Evolutionary conservation across 1,284 basidiomycete genomes (phyloP).

Genomic region (Melampsora larici-populina): DNA sequence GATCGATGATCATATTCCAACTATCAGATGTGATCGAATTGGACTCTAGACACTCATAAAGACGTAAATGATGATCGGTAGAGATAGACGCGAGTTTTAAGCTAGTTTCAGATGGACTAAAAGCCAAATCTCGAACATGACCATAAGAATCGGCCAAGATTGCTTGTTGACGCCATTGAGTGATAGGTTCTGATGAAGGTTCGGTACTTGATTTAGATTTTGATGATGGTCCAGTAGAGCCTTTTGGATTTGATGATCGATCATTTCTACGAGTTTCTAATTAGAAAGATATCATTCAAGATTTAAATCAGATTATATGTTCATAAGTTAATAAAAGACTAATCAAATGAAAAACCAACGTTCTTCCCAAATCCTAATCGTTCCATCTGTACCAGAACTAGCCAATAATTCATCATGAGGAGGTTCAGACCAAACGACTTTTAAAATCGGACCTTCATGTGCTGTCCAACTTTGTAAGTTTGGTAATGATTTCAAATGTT

Average conservation of each 20-base stretch:
- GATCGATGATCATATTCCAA: constrained; percentile 75
- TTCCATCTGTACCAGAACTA: constrained; percentile 25
- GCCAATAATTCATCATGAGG: constrained; percentile 36
- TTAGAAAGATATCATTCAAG: not conserved
- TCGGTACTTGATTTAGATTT: not conserved
- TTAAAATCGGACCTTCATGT: constrained; percentile 36
- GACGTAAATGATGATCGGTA: constrained; percentile 75
- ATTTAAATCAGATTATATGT: not conserved
- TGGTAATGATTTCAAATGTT: not conserved
- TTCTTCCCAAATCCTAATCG: constrained; percentile 39
- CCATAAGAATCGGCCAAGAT: constrained; percentile 76
- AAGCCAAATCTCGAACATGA: constrained; percentile 76
- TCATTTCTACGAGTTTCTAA: constrained; percentile 1
- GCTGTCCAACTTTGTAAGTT: constrained; percentile 32
- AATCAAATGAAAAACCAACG: not conserved
- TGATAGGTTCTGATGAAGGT: not conserved
- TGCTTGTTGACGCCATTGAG: constrained; percentile 65
- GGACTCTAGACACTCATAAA: constrained; percentile 86
- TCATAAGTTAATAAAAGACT: not conserved
- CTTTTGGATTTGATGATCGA: not conserved
- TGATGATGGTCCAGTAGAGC: not conserved
- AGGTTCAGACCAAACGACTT: constrained; percentile 43
- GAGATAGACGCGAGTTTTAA: constrained; percentile 66
- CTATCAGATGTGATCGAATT: constrained; percentile 59
- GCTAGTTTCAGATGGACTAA: constrained; percentile 77